Evolutionary conservation across 345 rosid genomes (phyloP), one percentile per base, ranked within the genome.

Genomic region (Anastatica hierochuntica): DNA sequence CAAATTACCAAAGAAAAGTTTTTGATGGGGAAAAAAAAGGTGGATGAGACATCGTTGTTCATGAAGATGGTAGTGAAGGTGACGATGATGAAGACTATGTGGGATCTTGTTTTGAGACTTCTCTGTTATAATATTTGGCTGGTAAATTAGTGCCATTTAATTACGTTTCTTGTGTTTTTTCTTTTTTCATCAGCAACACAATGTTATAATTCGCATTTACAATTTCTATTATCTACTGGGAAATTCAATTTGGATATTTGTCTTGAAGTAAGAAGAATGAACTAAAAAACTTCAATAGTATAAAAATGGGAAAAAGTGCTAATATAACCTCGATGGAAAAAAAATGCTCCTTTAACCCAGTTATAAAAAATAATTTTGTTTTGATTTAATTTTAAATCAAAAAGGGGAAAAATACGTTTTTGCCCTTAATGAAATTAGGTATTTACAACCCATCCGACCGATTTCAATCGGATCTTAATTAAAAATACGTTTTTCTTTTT

Each of bases 11-110:
- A 68, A 62, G 68, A 49, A 60, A 47, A 52, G 67, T 47, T 61
- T 60, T 61, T 53, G 62, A 46, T n/a, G n/a, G n/a, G 33, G 6
- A 15, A 40, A 23, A 46, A 52, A 45, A 33, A 47, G 38, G 66
- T 53, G 62, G 56, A 59, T 67, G 62, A 62, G 53, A 48, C 52
- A 60, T 60, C 66, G 53, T 67, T 67, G 51, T 59, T 29, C 50
- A 40, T 30, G 50, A 41, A 33, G 55, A 58, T 60, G 64, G 48
- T 60, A 48, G 56, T 60, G 53, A 58, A 53, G n/a, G n/a, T n/a
- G n/a, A n/a, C n/a, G 54, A 40, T 15, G 50, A 55, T 33, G 57
- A 14, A 34, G 34, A 50, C 53, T 36, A 43, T 58, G 71, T 59
- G 45, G 51, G 56, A 43, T 41, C 43, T 58, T 59, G 61, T 20